These are phyloP conservation scores for Laguncularia racemosa DNA, from an alignment of 345 rosid genomes.

Conservation along the genomic window DNA sequence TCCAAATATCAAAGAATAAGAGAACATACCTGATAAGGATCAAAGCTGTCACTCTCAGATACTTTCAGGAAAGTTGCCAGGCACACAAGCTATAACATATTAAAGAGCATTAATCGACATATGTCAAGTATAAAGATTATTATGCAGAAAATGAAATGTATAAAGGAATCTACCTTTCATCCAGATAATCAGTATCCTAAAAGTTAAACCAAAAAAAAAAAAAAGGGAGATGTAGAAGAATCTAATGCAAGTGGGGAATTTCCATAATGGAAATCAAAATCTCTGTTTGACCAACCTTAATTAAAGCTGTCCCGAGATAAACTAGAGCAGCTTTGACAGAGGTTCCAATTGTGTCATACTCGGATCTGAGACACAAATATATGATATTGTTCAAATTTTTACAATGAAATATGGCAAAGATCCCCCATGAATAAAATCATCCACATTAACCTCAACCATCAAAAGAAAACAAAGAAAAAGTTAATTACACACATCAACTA, in stretches of 20 bases:
- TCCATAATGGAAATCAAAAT: not conserved
- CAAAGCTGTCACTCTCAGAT: conserved; percentile 78
- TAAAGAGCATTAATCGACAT: not conserved
- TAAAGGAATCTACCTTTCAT: no score
- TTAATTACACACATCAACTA: no score
- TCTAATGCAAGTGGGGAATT: not conserved
- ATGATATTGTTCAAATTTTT: not conserved
- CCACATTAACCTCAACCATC: not conserved
- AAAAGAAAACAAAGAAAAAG: no score
- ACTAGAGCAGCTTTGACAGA: conserved; percentile 84
- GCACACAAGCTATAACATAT: conserved; percentile 66
- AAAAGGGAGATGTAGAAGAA: no score
- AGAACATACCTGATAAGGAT: conserved; percentile 75
- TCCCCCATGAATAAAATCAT: not conserved
- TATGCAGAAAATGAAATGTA: not conserved
- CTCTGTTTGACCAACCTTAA: conserved; percentile 51
- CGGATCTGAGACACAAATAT: conserved; percentile 49
- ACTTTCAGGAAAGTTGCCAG: conserved; percentile 91
- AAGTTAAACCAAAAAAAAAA: no score
- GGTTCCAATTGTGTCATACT: conserved; percentile 95
- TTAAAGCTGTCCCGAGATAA: conserved; percentile 81
- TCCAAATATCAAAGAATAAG: not conserved
- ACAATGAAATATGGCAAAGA: not conserved
- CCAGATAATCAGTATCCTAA: not conserved
- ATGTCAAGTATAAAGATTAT: not conserved